Conservation (phyloP, 1,284 basidiomycete species). For the Paramarasmius palmivorus region DNA sequence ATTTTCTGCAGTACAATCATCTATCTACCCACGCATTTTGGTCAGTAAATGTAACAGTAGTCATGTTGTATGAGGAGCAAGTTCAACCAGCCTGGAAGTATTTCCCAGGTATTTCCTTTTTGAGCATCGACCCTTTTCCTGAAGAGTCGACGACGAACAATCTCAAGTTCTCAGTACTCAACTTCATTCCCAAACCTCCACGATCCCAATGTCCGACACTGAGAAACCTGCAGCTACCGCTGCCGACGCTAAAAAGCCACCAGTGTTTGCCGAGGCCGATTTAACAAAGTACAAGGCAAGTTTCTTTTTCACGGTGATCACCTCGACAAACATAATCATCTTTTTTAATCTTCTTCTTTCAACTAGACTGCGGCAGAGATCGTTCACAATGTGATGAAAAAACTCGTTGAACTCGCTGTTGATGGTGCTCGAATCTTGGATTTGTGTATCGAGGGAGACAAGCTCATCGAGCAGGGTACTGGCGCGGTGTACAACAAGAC, state of each 20-base stretch:
- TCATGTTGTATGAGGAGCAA: too few relatives aligned
- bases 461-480: constrained; percentile 85
- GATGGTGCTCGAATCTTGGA: constrained; percentile 90
- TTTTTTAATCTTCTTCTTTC: constrained; percentile 11
- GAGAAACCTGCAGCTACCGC: constrained; percentile 40
- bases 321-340: not conserved
- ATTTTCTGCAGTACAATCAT: too few relatives aligned
- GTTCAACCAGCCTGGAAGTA: too few relatives aligned
- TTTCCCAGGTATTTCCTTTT: too few relatives aligned
- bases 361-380: constrained; percentile 86
- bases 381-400: constrained; percentile 83
- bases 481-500: constrained; percentile 88
- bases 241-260: constrained; percentile 45
- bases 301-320: not conserved
- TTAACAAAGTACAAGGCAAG: constrained; percentile 82
- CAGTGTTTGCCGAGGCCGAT: constrained; percentile 67
- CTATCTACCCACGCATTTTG: too few relatives aligned
- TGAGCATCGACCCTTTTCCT: too few relatives aligned
- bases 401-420: constrained; percentile 73
- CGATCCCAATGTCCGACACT: constrained; percentile 52
- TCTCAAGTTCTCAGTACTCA: too few relatives aligned
- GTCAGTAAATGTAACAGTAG: too few relatives aligned
- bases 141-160: too few relatives aligned
- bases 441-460: constrained; percentile 91
- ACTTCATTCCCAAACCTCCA: constrained; percentile 1